Base-by-base conservation (phyloP, 192 early-diverging fungal genomes). In the Backusella westeae region DNA sequence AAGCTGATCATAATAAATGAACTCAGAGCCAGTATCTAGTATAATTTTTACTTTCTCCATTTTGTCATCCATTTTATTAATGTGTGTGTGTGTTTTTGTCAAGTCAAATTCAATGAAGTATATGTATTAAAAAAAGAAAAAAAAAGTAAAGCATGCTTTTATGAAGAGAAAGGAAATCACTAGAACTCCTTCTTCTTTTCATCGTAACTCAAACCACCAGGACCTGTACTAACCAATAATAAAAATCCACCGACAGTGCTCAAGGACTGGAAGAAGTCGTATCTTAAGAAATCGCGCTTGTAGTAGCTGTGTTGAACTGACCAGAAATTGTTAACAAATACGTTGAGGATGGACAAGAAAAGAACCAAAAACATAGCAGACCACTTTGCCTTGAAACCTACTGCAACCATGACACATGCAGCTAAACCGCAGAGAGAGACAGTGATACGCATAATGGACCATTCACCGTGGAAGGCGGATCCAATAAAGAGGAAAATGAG, bases 191-290 rank as follows among this genome's bases (percentile, higher is more conserved):
- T 98, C 86, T 98, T 98, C 89, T 98, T 97, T 81, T 97, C 96
- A 84, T 98, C 97, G 80, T 97, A 89, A 49, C 94, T 96, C 77
- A 97, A 90, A 70, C 95, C 95, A 74, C 97, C 96, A 42, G 91
- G 91, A 66, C 96, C 97, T 66, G 97, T 88, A 80, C 94, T 98
- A 79, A 94, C 93, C 29, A 99, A 89, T 63, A 99, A 85, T 41
- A 99, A 86, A 81, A 99, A 95, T 46, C 97, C 97, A 68, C 97
- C 97, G 86, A 98, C 91, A 90, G 88, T 96, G 93, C 96, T 92
- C 93, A 99, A 89, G 1, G 94, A 98, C 84, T 99, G 97, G 92
- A 98, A 99, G 82, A 99, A 99, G 85, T 99, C 97, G 82, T 98
- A 99, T 83, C 97, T 94, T 76, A 96, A 91, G 82, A 97, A 99